A percentile compares a stretch with the other conserved stretches of the same genome.
These are phyloP conservation scores for Canavalia gladiata DNA, from an alignment of 306 rosid species.

Conservation along the genomic window DNA sequence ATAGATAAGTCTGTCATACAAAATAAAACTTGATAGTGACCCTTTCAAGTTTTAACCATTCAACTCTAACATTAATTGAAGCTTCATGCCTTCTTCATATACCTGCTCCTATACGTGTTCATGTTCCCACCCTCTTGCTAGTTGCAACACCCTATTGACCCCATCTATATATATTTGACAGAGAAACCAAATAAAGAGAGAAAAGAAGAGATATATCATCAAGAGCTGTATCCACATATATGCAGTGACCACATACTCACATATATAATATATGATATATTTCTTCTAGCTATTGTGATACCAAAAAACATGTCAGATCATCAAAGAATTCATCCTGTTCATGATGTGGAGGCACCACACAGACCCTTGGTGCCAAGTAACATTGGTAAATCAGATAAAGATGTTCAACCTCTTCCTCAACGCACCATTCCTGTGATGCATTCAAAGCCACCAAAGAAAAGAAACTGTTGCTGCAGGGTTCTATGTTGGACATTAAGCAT, in stretches of 20 bases:
- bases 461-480: slow-evolving; percentile 74
- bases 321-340: slow-evolving; percentile 68
- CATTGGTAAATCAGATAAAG: slow-evolving; percentile 59
- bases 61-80: slow-evolving; percentile 51
- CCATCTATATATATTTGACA: slow-evolving; percentile 16
- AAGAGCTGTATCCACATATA: slow-evolving; percentile 8
- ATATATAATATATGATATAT: not conserved
- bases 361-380: slow-evolving; percentile 67
- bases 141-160: not conserved
- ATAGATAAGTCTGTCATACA: slow-evolving; percentile 25
- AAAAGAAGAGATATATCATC: not conserved
- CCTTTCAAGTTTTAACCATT: slow-evolving; percentile 27
- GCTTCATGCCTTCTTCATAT: slow-evolving; percentile 36
- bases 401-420: slow-evolving; percentile 49
- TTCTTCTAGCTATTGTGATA: slow-evolving; percentile 5
- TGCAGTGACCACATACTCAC: slow-evolving; percentile 11
- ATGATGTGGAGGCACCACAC: slow-evolving; percentile 69
- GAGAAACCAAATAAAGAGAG: not conserved
- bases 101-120: slow-evolving; percentile 32
- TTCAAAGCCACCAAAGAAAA: slow-evolving; percentile 74
- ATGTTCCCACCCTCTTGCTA: slow-evolving; percentile 39
- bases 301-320: slow-evolving; percentile 51
- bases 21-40: slow-evolving; percentile 40
- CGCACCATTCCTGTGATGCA: slow-evolving; percentile 56
- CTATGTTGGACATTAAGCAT: slow-evolving; percentile 62